Evolutionary conservation across 495 filamentous ascomycete genomes (phyloP), one percentile per base, ranked within the genome.

Genomic region (Podospora pseudocomata): DNA sequence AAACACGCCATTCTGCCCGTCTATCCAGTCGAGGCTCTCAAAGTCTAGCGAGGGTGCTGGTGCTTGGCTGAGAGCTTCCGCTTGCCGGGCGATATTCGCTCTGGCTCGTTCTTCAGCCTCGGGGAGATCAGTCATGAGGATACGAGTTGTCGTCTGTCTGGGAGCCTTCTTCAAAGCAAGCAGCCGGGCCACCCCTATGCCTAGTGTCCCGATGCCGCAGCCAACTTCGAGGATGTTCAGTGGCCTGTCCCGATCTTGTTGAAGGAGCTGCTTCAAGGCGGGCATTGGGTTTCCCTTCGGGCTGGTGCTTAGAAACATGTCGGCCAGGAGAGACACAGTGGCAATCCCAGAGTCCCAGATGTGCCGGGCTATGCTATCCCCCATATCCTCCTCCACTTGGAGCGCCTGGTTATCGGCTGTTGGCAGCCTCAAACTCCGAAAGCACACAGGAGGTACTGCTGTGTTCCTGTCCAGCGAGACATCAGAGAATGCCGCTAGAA

Each of bases 331-430:
- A 13, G 73, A 79, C 0, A 80, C 75, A 9, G 78, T 78, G 4
- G 80, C 69, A 4, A 82, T 69, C 5, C 82, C 81, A 27, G 73
- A 82, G 77, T 88, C 94, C 95, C 95, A 99, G 60, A 98, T 87
- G 78, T 99, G 95, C 18, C 93, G 85, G 18, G 94, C 94, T 72
- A 99, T 97, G 75, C 92, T 97, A 75, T 98, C 93, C 6, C 94
- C 94, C 2, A 93, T 93, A 68, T 98, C 94, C 73, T 99, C 95
- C 81, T 90, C 91, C 23, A 97, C 86, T 63, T 74, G 69, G 53
- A 77, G 66, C 19, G 65, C 60, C 49, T 64, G 70, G 18, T 49
- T 65, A 13, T 73, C 63, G 68, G 72, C 54, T 1, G 64, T 59
- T 13, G 70, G 66, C 1, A 82, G 68, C 4, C 69, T 70, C 54